Base-by-base conservation (phyloP, 192 early-diverging fungal species). In the Dispira simplex region DNA sequence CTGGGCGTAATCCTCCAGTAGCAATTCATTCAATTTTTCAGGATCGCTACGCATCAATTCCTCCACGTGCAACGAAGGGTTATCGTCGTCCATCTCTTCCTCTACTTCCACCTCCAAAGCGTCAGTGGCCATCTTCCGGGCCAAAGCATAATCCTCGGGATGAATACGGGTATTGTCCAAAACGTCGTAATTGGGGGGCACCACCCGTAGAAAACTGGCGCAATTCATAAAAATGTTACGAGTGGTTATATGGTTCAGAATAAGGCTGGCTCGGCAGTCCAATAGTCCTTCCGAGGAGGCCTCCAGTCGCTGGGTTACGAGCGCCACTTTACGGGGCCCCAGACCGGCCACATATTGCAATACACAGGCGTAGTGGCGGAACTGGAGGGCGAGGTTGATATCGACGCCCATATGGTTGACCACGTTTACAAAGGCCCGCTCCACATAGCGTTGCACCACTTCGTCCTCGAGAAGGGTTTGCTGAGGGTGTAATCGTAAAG, bases 141-240 rank as follows among this genome's bases (percentile, higher is more conserved):
- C 94, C 46, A 97, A 73, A 43, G 88, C 87, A 67, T 99, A 99
- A 70, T 97, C 90, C 71, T 95, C 86, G 8, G 91, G 91, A 70
- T 97, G 96, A 54, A 99, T 90, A 46, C 93, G 83, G 39, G 93
- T 99, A 60, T 89, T 86, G 73, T 99, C 96, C 44, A 99, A 75
- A 32, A 91, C 77, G 68, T 97, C 94, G 47, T 77, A 71, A n/a
- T 74, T 75, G 9, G 75, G 64, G 52, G 79, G 79, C 16, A 82
- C 83, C 48, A 99, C 86, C 44, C 89, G 85, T 56, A 99, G 71
- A 75, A 96, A 99, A 62, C 87, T 85, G 12, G 88, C 85, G 68
- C 91, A 90, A 73, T 99, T 99, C 78, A 92, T 85, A 71, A 93
- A 99, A 43, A 96, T 85, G 25, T 73, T 74, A 65, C 77, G 75